These are phyloP conservation scores for Penicillium bovifimosum DNA, from an alignment of 495 filamentous ascomycete species.

Conservation along the genomic window DNA sequence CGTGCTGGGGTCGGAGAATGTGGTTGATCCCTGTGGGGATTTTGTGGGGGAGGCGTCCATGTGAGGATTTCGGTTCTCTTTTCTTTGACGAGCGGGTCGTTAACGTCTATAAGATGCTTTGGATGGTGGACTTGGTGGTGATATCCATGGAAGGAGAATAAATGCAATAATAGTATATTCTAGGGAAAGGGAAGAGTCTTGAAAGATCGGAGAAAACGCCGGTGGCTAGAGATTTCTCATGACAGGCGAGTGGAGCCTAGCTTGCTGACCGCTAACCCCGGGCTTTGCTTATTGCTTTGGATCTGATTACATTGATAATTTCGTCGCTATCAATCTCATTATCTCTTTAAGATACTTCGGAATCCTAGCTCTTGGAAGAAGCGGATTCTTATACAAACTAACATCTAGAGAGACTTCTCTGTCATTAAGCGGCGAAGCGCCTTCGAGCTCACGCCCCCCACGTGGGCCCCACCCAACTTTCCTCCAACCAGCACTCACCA, in stretches of 20 bases:
- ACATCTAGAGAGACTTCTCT: no score
- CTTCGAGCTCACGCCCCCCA: no score
- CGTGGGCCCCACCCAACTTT: no score
- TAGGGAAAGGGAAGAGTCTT: neutral
- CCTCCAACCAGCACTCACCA: no score
- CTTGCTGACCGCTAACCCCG: neutral
- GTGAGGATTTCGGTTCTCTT: neutral
- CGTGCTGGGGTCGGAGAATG: conserved; percentile 3
- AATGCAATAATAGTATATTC: neutral
- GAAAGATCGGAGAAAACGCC: neutral
- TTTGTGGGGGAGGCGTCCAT: conserved; percentile 2
- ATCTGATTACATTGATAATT: no score
- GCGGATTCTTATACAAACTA: no score
- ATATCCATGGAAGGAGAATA: neutral
- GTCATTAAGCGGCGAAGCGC: no score
- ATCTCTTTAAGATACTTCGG: no score
- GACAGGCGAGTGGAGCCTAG: neutral
- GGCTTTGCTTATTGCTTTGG: neutral
- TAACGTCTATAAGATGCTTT: neutral
- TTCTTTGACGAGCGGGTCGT: neutral
- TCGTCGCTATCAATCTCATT: no score
- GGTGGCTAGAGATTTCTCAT: neutral
- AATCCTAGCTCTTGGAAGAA: no score
- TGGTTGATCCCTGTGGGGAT: neutral
- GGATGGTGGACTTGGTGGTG: no score